A percentile compares a stretch with the other conserved stretches of the same genome.
Conservation (phyloP, 2,329 filamentous ascomycete species). For the Pestalotiopsis sp. region DNA sequence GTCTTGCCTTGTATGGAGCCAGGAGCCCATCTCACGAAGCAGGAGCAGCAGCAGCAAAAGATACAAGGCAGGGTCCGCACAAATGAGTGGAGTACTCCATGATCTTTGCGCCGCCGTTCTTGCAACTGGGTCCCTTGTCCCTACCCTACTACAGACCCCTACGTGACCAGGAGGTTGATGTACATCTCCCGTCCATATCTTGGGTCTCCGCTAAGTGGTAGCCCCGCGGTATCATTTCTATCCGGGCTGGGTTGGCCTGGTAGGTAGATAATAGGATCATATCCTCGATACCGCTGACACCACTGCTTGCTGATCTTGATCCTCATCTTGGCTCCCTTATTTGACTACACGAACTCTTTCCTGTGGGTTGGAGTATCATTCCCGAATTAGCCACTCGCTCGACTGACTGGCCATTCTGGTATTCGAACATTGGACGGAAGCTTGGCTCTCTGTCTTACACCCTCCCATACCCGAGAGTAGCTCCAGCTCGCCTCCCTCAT, state of each 20-base stretch:
- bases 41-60: neutral
- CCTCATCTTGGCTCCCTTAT: conserved; percentile 25
- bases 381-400: conserved; percentile 20
- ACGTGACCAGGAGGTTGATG: conserved; percentile 29
- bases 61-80: conserved; percentile 1
- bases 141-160: conserved; percentile 23
- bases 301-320: conserved; percentile 24
- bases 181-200: conserved; percentile 34
- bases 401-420: conserved; percentile 21
- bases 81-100: conserved; percentile 7
- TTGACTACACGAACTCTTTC: conserved; percentile 5
- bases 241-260: conserved; percentile 20
- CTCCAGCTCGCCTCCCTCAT: conserved; percentile 23
- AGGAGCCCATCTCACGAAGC: neutral
- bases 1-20: neutral
- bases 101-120: conserved; percentile 24
- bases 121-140: conserved; percentile 20
- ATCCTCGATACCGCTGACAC: conserved; percentile 30
- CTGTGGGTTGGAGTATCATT: neutral
- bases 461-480: conserved; percentile 19
- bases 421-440: conserved; percentile 15
- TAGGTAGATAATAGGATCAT: conserved; percentile 27
- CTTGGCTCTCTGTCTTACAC: conserved; percentile 2
- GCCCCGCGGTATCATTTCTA: conserved; percentile 34
- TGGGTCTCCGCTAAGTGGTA: conserved; percentile 28